Base-by-base conservation (phyloP, 331 rosid species). In the Rhamnella rubrinervis region DNA sequence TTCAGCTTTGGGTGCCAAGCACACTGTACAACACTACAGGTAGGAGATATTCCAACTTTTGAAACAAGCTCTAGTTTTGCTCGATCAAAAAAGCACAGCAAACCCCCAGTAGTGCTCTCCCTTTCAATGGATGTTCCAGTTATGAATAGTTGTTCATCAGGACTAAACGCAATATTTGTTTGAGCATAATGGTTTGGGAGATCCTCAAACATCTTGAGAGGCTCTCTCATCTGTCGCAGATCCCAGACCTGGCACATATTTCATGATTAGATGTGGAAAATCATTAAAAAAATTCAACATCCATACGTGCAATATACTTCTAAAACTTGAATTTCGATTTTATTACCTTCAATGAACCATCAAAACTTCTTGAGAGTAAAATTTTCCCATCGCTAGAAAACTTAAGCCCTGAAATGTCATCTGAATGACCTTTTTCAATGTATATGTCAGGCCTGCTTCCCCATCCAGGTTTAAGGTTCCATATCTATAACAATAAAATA, bases 401-500 rank as follows among this genome's bases (percentile, higher is more conserved):
- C 77, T 83, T 93, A 56, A 93, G 83, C 21, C 85, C 61, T 26
- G 95, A 81, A 65, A 93, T 85, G 52, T 91, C 95, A 52, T 93
- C 98, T 44, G 85, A 87, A 63, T 93, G 98, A 73, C 87, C 57
- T 56, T 84, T 89, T 53, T 83, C 89, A 73, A 88, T 59, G 16
- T 84, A 78, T 65, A 87, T 53, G 69, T 93, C 98, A 50, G 98
- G 98, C 70, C 98, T 78, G 76, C 98, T 93, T 71, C 97, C 98
- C 96, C 98, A 93, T 40, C 98, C 98, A 49, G 96, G 89, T 80
- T 93, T 93, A 64, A 90, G 81, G 79, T 65, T 88, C 97, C 96
- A 93, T 80, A 88, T 73, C 97, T 93, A 76, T 44, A 46, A 77
- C 49, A 67, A 79, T 71, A 18, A 82, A 59, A 64, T 12, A 75